Conservation (phyloP, 2,329 filamentous ascomycete species). For the Botrytis sinoallii region DNA sequence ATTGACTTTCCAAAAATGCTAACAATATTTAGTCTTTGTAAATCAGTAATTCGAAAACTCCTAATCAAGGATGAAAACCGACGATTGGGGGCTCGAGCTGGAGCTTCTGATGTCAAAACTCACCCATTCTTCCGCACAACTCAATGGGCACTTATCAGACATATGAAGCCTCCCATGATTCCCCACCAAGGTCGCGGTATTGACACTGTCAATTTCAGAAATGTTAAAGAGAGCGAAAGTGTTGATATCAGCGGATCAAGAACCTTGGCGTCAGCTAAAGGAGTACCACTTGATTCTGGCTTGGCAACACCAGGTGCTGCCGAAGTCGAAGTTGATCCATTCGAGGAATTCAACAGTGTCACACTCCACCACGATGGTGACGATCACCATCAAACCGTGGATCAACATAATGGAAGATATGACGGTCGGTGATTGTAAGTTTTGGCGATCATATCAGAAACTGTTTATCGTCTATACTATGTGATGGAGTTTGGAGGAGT, state of each 20-base stretch:
- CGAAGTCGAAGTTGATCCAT: slow-evolving; percentile 78
- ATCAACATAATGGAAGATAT: slow-evolving; percentile 36
- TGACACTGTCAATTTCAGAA: slow-evolving; percentile 95
- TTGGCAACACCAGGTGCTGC: slow-evolving; percentile 69
- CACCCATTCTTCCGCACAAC: slow-evolving; percentile 96
- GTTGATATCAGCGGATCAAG: slow-evolving; percentile 71
- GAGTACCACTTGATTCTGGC: slow-evolving; percentile 82
- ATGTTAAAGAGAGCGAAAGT: slow-evolving; percentile 95
- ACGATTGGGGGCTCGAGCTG: slow-evolving; percentile 86
- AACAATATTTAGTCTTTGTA: slow-evolving; percentile 70
- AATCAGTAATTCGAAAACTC: slow-evolving; percentile 91
- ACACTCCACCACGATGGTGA: slow-evolving; percentile 96
- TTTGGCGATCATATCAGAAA: not conserved
- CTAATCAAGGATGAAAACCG: slow-evolving; percentile 97
- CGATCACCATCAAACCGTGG: slow-evolving; percentile 44
- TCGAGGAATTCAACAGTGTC: slow-evolving; percentile 98
- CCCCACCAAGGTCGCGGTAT: slow-evolving; percentile 85
- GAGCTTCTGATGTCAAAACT: slow-evolving; percentile 92
- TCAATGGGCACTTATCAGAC: slow-evolving; percentile 93
- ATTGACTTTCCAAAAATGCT: slow-evolving; percentile 30
- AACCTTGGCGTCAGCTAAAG: slow-evolving; percentile 56
- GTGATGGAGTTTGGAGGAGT: not conserved
- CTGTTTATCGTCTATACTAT: not conserved
- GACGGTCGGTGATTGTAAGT: slow-evolving; percentile 22
- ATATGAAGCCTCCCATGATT: slow-evolving; percentile 97